phyloP scores from a whole-genome alignment of 192 early-diverging fungal species.

The Umbelopsis sp. region DNA sequence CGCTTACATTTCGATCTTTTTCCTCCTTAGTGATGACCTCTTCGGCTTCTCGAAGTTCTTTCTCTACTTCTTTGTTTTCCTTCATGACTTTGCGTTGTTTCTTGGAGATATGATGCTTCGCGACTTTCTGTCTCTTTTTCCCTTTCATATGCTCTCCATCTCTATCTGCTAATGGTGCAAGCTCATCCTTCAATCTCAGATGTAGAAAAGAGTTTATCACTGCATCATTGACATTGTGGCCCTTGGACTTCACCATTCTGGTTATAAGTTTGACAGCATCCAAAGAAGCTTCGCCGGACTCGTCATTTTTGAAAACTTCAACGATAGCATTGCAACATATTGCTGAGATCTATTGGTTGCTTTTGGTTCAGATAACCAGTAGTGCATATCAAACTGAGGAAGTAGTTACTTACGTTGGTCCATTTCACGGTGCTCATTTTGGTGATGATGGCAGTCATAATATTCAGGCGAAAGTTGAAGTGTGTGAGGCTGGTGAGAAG shows the following conservation, averaged over 20 bases:
- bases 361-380: background rate
- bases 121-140: conserved; percentile 57
- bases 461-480: conserved; percentile 94
- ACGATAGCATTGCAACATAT: conserved; percentile 78
- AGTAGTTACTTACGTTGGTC: conserved; percentile 44
- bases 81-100: conserved; percentile 78
- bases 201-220: conserved; percentile 81
- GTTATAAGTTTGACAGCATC: conserved; percentile 87
- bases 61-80: conserved; percentile 69
- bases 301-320: conserved; percentile 82
- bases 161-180: conserved; percentile 55
- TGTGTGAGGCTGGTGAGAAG: conserved; percentile 83
- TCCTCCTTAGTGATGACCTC: conserved; percentile 85
- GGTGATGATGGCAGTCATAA: conserved; percentile 81
- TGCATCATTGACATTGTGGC: conserved; percentile 69
- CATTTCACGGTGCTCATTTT: conserved; percentile 68
- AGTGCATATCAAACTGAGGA: background rate
- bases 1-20: conserved; percentile 65
- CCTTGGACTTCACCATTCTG: conserved; percentile 81
- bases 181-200: conserved; percentile 83
- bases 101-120: conserved; percentile 60
- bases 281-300: conserved; percentile 81
- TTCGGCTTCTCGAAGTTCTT: conserved; percentile 89
- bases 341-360: conserved; percentile 56
- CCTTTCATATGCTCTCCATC: conserved; percentile 52